These are phyloP conservation scores for Claviceps sp. DNA, from an alignment of 2,329 filamentous ascomycete species.

Conservation along the genomic window DNA sequence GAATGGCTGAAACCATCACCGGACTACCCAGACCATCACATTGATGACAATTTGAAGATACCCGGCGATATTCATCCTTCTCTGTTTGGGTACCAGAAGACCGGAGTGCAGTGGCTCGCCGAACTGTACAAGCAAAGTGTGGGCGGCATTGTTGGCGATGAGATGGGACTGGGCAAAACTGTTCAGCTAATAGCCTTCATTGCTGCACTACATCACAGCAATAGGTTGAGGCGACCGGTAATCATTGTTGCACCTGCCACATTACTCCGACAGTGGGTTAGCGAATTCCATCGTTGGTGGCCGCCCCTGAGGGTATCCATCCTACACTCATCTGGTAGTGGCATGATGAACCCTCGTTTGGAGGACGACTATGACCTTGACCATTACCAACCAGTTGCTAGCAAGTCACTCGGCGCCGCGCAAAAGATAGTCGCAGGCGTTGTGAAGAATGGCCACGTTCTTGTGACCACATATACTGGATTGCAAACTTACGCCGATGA, in stretches of 20 bases:
- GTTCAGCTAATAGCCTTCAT: slow-evolving; percentile 62
- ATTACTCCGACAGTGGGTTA: slow-evolving; percentile 94
- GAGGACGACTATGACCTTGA: slow-evolving; percentile 40
- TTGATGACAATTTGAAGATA: slow-evolving; percentile 64
- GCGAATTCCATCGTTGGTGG: slow-evolving; percentile 98
- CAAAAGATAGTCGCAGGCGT: slow-evolving; percentile 73
- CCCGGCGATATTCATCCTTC: slow-evolving; percentile 89
- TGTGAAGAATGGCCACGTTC: slow-evolving; percentile 71
- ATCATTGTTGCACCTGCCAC: slow-evolving; percentile 91
- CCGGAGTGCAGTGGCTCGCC: slow-evolving; percentile 89
- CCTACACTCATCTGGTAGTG: slow-evolving; percentile 86
- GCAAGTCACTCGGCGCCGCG: slow-evolving; percentile 42
- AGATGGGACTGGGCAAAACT: slow-evolving; percentile 98
- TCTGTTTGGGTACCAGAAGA: slow-evolving; percentile 94
- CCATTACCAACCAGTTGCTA: slow-evolving; percentile 20
- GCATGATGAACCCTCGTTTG: slow-evolving; percentile 76
- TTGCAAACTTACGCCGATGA: slow-evolving; percentile 84
- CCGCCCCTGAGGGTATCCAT: slow-evolving; percentile 95
- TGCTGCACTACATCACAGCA: slow-evolving; percentile 84
- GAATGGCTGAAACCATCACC: slow-evolving; percentile 86
- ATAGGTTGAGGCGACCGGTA: slow-evolving; percentile 67
- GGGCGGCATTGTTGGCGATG: slow-evolving; percentile 89
- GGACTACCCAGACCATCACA: slow-evolving; percentile 58
- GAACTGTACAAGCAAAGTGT: slow-evolving; percentile 83
- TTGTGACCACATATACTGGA: slow-evolving; percentile 92